Percentiles rank a stretch among this genome's conserved stretches.
Evolutionary conservation across 305 asterid species (phyloP).

Genomic region (Fraxinus angustifolia): DNA sequence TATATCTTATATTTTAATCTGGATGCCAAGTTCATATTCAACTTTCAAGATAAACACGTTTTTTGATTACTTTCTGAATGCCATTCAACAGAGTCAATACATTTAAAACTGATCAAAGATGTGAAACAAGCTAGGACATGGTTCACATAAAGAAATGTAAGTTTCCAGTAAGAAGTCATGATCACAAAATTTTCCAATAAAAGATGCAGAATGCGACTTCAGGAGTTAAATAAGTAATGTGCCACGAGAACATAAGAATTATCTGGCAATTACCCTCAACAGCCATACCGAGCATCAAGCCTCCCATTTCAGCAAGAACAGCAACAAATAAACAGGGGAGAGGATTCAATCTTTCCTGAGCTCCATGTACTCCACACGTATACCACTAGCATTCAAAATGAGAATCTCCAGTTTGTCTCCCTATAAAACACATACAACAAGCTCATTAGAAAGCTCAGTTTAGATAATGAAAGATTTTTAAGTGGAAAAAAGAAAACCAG

Average conservation of each 20-base stretch:
- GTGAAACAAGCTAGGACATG: neutral
- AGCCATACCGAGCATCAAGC: neutral
- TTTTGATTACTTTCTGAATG: neutral
- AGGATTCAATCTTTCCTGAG: slow-evolving; percentile 73
- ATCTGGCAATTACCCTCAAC: slow-evolving; percentile 2
- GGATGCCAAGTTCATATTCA: neutral
- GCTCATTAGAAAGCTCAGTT: neutral
- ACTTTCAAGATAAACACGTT: neutral
- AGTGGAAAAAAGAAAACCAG: neutral
- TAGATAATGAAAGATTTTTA: neutral
- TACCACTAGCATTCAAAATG: slow-evolving; percentile 58
- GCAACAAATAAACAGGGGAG: slow-evolving; percentile 2
- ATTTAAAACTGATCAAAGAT: slow-evolving; percentile 13
- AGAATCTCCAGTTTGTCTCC: slow-evolving; percentile 89
- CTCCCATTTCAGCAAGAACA: slow-evolving; percentile 1
- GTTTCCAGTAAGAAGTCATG: neutral
- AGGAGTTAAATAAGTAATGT: neutral
- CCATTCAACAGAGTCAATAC: slow-evolving; percentile 2
- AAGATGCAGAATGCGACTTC: neutral
- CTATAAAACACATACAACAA: slow-evolving; percentile 33
- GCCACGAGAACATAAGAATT: slow-evolving; percentile 4
- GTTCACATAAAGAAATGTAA: neutral
- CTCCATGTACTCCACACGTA: slow-evolving; percentile 70
- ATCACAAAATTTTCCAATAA: neutral
- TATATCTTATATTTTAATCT: neutral